phyloP scores from a whole-genome alignment of 441 rosid genomes.

The Erodium chrysanthum region DNA sequence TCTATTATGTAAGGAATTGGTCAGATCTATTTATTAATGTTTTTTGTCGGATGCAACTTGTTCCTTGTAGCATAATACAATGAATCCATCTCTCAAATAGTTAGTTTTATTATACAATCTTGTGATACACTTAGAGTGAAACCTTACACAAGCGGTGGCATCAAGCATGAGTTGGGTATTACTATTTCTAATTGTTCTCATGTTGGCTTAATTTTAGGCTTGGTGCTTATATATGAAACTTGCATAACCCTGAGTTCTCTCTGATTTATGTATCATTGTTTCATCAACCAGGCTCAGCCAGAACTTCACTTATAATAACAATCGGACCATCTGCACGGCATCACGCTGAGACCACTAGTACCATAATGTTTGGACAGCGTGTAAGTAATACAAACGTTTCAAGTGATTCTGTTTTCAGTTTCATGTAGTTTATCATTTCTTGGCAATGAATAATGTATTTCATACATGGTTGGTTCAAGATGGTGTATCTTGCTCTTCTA shows the following conservation, averaged over 20 bases:
- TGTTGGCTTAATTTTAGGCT: background rate
- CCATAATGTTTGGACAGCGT: slow-evolving; percentile 98
- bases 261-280: slow-evolving; percentile 21
- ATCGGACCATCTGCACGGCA: slow-evolving; percentile 98
- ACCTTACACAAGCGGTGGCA: too few species aligned
- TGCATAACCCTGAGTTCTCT: background rate
- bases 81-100: background rate
- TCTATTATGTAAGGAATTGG: background rate
- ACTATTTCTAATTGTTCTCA: background rate
- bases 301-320: slow-evolving; percentile 88
- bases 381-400: slow-evolving; percentile 30
- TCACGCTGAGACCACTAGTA: slow-evolving; percentile 95
- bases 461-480: background rate
- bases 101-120: background rate
- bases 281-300: slow-evolving; percentile 72
- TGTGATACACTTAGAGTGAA: too few species aligned
- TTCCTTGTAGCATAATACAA: background rate
- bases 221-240: background rate
- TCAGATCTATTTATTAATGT: background rate
- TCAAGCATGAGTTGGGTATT: background rate
- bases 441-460: background rate
- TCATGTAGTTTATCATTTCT: background rate
- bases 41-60: background rate
- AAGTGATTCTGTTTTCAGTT: too few species aligned
- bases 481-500: background rate